Percentiles rank a stretch among this genome's conserved stretches.
Conservation (phyloP, 1,139 yeast genomes). For the Debaryomyces sp. region DNA sequence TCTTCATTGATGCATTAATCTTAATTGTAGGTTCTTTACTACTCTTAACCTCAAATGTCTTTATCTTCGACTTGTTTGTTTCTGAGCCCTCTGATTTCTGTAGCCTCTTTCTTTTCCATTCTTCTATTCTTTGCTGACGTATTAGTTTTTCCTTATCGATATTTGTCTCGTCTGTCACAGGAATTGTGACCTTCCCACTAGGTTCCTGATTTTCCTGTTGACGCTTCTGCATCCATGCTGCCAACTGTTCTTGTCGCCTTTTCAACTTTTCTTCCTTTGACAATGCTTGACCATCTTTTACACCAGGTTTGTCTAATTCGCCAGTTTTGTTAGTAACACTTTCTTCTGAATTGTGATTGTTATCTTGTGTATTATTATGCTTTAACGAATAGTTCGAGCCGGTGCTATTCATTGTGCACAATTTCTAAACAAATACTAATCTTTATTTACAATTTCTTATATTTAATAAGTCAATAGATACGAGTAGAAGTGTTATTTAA, state of each 20-base stretch:
- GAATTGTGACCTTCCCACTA: not conserved
- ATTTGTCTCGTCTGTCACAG: conserved; percentile 7
- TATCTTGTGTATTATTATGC: conserved; percentile 37
- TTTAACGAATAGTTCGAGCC: conserved; percentile 28
- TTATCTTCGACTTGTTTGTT: not conserved
- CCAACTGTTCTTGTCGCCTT: conserved; percentile 40
- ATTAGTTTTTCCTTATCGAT: conserved; percentile 18
- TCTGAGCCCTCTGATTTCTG: conserved; percentile 10
- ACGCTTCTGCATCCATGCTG: conserved; percentile 45
- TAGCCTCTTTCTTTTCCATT: conserved; percentile 39
- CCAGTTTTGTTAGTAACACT: conserved; percentile 13
- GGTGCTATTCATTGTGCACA: conserved; percentile 1
- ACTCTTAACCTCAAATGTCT: not conserved
- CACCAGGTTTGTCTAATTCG: conserved; percentile 7
- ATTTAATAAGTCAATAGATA: not conserved
- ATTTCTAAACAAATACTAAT: conserved; percentile 4
- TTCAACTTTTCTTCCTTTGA: conserved; percentile 38
- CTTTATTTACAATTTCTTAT: not conserved
- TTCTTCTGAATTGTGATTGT: conserved; percentile 33
- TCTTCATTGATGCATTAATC: conserved; percentile 2
- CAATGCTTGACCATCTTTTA: conserved; percentile 15
- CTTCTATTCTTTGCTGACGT: conserved; percentile 38
- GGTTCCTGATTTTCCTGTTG: conserved; percentile 22
- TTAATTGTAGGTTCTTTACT: not conserved
- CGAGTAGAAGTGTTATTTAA: not conserved